These are phyloP conservation scores for Penicillium soppii DNA, from an alignment of 495 filamentous ascomycete species.

Conservation along the genomic window DNA sequence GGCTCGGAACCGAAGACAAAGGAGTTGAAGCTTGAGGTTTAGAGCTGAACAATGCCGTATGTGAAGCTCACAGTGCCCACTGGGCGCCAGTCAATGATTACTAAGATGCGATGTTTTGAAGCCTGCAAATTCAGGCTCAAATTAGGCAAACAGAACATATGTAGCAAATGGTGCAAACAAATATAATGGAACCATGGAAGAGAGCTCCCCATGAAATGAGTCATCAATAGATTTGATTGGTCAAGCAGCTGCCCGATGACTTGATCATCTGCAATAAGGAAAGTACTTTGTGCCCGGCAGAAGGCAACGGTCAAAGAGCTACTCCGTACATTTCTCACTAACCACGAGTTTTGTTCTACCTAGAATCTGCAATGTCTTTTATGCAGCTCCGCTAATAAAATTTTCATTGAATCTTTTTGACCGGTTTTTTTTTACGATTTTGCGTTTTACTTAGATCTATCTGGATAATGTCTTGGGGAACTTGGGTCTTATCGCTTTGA, in stretches of 20 bases:
- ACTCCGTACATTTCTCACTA: not conserved
- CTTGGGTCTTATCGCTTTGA: not conserved
- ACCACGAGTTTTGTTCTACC: conserved; percentile 5
- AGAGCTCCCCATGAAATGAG: conserved; percentile 18
- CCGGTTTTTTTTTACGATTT: not conserved
- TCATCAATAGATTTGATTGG: conserved; percentile 7
- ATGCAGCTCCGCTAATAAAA: conserved; percentile 4
- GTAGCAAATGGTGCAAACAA: conserved; percentile 6
- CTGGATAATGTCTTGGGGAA: conserved; percentile 3
- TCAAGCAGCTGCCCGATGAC: conserved; percentile 9
- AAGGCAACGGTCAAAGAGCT: conserved; percentile 11
- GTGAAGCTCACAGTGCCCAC: conserved; percentile 4
- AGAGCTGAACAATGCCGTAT: conserved; percentile 4
- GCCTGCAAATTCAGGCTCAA: conserved; percentile 9
- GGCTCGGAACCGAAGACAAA: not conserved
- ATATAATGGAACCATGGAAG: not conserved
- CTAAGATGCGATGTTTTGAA: not conserved
- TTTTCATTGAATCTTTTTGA: not conserved
- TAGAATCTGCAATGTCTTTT: conserved; percentile 1
- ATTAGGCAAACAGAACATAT: not conserved
- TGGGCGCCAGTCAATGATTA: not conserved
- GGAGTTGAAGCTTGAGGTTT: conserved; percentile 5
- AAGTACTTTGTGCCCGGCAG: too few relatives aligned
- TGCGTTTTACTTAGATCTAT: conserved; percentile 1
- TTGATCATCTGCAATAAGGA: conserved; percentile 5